These are phyloP conservation scores for Paramecium tetraurelia DNA, from an alignment of 73 alveolate species.

Conservation along the genomic window DNA sequence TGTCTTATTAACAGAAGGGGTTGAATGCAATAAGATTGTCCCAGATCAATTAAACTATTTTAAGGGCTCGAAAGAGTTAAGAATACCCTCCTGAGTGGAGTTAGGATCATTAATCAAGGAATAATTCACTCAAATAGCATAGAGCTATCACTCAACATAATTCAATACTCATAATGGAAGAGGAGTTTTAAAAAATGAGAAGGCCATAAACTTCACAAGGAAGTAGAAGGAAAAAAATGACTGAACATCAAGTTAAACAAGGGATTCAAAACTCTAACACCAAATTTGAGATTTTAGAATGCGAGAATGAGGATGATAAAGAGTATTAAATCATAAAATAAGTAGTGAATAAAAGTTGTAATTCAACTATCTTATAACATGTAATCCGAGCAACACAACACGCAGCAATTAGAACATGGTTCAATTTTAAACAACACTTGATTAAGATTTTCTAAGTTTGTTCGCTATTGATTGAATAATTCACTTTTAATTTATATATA, in stretches of 20 bases:
- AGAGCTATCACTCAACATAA: slow-evolving; percentile 1
- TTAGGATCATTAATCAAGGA: not conserved
- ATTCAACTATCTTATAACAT: not conserved
- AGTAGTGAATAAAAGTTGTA: not conserved
- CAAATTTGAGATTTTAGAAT: not conserved
- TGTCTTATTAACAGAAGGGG: slow-evolving; percentile 19
- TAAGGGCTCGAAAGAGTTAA: not conserved
- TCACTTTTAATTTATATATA: not conserved
- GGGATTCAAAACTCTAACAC: not conserved
- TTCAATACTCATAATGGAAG: not conserved
- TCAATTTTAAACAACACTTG: not conserved
- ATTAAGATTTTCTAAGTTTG: not conserved
- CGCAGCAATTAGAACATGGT: not conserved
- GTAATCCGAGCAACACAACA: not conserved
- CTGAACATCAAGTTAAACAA: not conserved
- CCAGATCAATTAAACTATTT: not conserved
- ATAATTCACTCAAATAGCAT: not conserved
- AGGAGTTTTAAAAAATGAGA: not conserved
- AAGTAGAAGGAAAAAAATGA: not conserved
- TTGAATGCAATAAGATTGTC: not conserved
- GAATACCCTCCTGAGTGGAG: not conserved
- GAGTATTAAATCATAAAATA: not conserved
- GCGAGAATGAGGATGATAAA: not conserved
- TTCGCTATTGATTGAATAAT: not conserved
- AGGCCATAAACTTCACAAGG: not conserved